phyloP scores from a whole-genome alignment of 1,284 basidiomycete genomes.

The Pseudozyma pruni region DNA sequence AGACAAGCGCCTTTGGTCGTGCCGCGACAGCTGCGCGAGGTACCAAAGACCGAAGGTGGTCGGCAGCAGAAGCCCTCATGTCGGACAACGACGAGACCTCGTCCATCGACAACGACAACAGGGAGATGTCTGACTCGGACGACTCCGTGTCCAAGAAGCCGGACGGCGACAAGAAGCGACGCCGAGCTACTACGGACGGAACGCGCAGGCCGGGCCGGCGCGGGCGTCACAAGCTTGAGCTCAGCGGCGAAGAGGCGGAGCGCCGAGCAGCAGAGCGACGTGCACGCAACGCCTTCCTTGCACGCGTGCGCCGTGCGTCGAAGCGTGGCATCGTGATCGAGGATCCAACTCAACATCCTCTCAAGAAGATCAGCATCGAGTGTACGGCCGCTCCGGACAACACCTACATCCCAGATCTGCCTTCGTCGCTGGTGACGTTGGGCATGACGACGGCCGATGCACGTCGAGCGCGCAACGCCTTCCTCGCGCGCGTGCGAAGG shows the following conservation, averaged over 20 bases:
- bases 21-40: slow-evolving; percentile 15
- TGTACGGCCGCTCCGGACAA: slow-evolving; percentile 43
- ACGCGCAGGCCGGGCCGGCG: slow-evolving; percentile 19
- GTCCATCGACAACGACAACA: slow-evolving; percentile 5
- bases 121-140: slow-evolving; percentile 24
- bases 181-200: slow-evolving; percentile 17
- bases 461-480: slow-evolving; percentile 50
- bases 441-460: slow-evolving; percentile 53
- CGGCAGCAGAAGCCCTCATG: slow-evolving; percentile 10
- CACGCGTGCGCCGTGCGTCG: slow-evolving; percentile 44
- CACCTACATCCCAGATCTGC: slow-evolving; percentile 53
- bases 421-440: slow-evolving; percentile 43
- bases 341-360: slow-evolving; percentile 43
- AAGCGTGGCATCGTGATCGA: slow-evolving; percentile 48
- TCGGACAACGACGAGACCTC: slow-evolving; percentile 22
- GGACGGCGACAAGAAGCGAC: slow-evolving; percentile 18
- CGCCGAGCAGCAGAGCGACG: slow-evolving; percentile 28
- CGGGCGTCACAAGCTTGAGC: slow-evolving; percentile 32
- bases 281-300: slow-evolving; percentile 46
- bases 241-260: slow-evolving; percentile 32
- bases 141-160: slow-evolving; percentile 14
- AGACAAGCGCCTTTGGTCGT: slow-evolving; percentile 6
- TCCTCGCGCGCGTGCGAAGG: slow-evolving; percentile 49
- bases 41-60: slow-evolving; percentile 37
- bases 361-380: slow-evolving; percentile 44